Percentiles rank a stretch among this genome's conserved stretches.
Evolutionary conservation across 768 basidiomycete species (phyloP).

Genomic region (Amanita rubescens): DNA sequence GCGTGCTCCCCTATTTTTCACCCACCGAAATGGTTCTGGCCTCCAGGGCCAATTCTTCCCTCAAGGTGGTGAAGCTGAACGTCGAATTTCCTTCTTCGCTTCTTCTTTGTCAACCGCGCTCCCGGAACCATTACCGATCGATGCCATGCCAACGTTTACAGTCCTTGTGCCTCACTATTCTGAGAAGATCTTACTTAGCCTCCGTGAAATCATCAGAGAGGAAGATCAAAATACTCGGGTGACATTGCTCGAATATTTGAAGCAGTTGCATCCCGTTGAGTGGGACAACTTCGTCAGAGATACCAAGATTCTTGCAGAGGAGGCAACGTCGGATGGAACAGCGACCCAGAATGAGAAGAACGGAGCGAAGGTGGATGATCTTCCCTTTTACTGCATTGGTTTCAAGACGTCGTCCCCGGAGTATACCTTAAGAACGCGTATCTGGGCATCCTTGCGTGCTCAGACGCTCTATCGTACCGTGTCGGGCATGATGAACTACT

Average conservation of each 20-base stretch:
- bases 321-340: slow-evolving; percentile 55
- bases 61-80: slow-evolving; percentile 87
- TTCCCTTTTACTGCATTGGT: slow-evolving; percentile 98
- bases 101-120: slow-evolving; percentile 94
- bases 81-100: slow-evolving; percentile 97
- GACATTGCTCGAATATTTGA: slow-evolving; percentile 94
- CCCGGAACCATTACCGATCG: slow-evolving; percentile 91
- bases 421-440: slow-evolving; percentile 96
- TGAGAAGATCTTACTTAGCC: slow-evolving; percentile 94
- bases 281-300: slow-evolving; percentile 99
- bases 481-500: slow-evolving; percentile 99
- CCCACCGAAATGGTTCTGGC: slow-evolving; percentile 71
- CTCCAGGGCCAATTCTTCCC: slow-evolving; percentile 89
- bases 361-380: slow-evolving; percentile 68
- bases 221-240: slow-evolving; percentile 96
- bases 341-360: slow-evolving; percentile 65
- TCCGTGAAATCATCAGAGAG: slow-evolving; percentile 97
- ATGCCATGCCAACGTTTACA: slow-evolving; percentile 99
- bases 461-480: slow-evolving; percentile 98
- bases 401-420: slow-evolving; percentile 99
- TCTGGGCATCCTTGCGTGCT: slow-evolving; percentile 97
- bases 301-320: slow-evolving; percentile 97
- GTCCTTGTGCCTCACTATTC: slow-evolving; percentile 98
- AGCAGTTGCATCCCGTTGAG: slow-evolving; percentile 96
- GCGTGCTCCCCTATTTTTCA: slow-evolving; percentile 97